A percentile compares a stretch with the other conserved stretches of the same genome.
phyloP scores from a whole-genome alignment of 1,284 basidiomycete species.

The Anthracocystis walkeri region DNA sequence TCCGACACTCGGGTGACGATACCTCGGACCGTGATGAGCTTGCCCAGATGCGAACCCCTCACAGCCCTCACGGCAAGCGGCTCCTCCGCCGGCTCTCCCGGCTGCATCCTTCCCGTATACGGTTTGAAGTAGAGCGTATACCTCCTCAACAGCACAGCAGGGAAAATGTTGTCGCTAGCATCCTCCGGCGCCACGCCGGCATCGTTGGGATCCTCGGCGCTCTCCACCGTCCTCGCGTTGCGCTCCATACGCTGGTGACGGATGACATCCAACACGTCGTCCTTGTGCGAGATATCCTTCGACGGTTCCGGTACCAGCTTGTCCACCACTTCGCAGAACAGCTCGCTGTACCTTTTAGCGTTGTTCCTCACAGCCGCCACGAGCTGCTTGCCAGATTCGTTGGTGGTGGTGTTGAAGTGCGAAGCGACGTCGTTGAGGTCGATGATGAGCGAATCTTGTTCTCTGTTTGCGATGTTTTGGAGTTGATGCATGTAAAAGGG shows the following conservation, averaged over 20 bases:
- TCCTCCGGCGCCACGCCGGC: slow-evolving; percentile 37
- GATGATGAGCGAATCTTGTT: slow-evolving; percentile 84
- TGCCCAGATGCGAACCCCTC: slow-evolving; percentile 85
- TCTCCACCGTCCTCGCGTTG: slow-evolving; percentile 79
- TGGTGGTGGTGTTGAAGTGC: slow-evolving; percentile 37
- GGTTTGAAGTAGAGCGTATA: slow-evolving; percentile 97
- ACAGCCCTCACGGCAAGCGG: slow-evolving; percentile 90
- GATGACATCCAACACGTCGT: slow-evolving; percentile 71
- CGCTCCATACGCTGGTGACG: slow-evolving; percentile 86
- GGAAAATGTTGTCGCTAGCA: slow-evolving; percentile 70
- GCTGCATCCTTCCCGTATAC: slow-evolving; percentile 71
- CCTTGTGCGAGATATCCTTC: slow-evolving; percentile 80
- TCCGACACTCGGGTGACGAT: slow-evolving; percentile 98
- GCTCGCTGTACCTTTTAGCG: slow-evolving; percentile 86
- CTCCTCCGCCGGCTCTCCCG: slow-evolving; percentile 33
- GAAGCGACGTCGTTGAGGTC: slow-evolving; percentile 83
- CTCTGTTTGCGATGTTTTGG: slow-evolving; percentile 92
- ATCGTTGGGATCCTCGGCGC: slow-evolving; percentile 42
- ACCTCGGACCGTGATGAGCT: slow-evolving; percentile 93
- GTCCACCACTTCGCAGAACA: slow-evolving; percentile 93
- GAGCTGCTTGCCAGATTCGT: slow-evolving; percentile 44
- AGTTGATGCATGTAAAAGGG: slow-evolving; percentile 91
- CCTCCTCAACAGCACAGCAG: slow-evolving; percentile 87
- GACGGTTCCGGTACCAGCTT: slow-evolving; percentile 77
- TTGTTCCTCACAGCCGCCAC: slow-evolving; percentile 77